These are phyloP conservation scores for Fusarium pseudoanthophilum DNA, from an alignment of 2,329 filamentous ascomycete genomes.

Conservation along the genomic window DNA sequence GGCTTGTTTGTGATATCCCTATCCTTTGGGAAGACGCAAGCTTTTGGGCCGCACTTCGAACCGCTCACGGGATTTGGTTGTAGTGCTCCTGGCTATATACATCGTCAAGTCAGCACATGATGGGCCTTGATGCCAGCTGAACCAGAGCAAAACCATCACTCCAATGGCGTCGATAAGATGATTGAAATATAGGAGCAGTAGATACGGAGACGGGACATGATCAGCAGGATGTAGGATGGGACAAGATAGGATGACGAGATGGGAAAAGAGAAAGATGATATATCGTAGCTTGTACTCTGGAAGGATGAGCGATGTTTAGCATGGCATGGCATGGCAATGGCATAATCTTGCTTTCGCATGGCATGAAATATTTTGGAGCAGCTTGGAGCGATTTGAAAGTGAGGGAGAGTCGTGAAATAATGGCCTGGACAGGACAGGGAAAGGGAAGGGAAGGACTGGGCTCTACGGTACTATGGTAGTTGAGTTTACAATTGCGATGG, in stretches of 20 bases:
- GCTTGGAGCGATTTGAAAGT: not conserved
- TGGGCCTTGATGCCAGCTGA: not conserved
- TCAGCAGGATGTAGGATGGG: conserved; percentile 17
- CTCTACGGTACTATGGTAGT: conserved; percentile 8
- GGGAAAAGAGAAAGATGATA: conserved; percentile 26
- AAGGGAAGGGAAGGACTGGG: not conserved
- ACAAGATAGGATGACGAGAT: conserved; percentile 23
- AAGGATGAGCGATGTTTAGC: conserved; percentile 42
- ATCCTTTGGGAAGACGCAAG: conserved; percentile 1
- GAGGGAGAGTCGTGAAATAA: conserved; percentile 24
- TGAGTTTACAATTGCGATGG: conserved; percentile 11
- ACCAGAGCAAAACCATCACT: conserved; percentile 6
- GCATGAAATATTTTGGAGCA: conserved; percentile 17
- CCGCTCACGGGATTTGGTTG: conserved; percentile 1
- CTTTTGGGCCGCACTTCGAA: conserved; percentile 12
- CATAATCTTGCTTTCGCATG: conserved; percentile 6
- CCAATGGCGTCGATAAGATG: conserved; percentile 1
- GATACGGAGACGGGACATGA: conserved; percentile 5
- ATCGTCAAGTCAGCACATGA: conserved; percentile 6
- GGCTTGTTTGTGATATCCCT: conserved; percentile 21
- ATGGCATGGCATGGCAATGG: conserved; percentile 9
- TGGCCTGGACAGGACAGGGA: not conserved
- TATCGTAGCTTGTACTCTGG: conserved; percentile 43
- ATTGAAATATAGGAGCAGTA: conserved; percentile 13
- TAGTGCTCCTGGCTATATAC: conserved; percentile 3